Percentiles rank a stretch among this genome's conserved stretches.
These are phyloP conservation scores for Lepraria neglecta DNA, from an alignment of 495 filamentous ascomycete genomes.

Conservation along the genomic window DNA sequence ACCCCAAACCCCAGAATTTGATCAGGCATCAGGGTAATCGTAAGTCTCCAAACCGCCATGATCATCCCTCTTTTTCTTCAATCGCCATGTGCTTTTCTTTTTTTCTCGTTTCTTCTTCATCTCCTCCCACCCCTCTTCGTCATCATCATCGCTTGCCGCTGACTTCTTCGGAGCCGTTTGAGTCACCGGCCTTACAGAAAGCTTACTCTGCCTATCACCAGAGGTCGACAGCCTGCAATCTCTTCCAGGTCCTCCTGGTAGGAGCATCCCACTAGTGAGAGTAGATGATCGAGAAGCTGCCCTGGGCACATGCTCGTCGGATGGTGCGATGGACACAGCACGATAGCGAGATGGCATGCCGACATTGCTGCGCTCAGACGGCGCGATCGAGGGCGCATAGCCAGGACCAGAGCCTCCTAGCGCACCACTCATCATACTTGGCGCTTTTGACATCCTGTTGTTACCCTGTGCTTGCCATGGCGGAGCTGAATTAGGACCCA, in stretches of 20 bases:
- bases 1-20: not conserved
- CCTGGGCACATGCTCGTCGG: constrained; percentile 34
- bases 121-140: constrained; percentile 79
- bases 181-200: constrained; percentile 28
- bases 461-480: constrained; percentile 35
- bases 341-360: constrained; percentile 88
- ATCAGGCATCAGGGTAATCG: constrained; percentile 19
- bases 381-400: constrained; percentile 75
- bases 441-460: constrained; percentile 34
- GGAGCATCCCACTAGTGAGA: constrained; percentile 36
- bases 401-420: constrained; percentile 34
- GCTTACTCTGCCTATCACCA: constrained; percentile 22
- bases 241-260: constrained; percentile 29
- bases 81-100: constrained; percentile 67
- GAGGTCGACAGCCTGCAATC: not conserved
- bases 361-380: constrained; percentile 89
- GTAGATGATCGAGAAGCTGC: constrained; percentile 33
- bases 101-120: constrained; percentile 80
- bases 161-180: constrained; percentile 32
- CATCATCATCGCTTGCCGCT: constrained; percentile 57
- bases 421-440: constrained; percentile 32
- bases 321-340: constrained; percentile 58
- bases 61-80: constrained; percentile 48
- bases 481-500: constrained; percentile 62
- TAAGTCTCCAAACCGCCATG: constrained; percentile 17